Conservation (phyloP, 345 rosid species). For the Citropsis articulata region DNA sequence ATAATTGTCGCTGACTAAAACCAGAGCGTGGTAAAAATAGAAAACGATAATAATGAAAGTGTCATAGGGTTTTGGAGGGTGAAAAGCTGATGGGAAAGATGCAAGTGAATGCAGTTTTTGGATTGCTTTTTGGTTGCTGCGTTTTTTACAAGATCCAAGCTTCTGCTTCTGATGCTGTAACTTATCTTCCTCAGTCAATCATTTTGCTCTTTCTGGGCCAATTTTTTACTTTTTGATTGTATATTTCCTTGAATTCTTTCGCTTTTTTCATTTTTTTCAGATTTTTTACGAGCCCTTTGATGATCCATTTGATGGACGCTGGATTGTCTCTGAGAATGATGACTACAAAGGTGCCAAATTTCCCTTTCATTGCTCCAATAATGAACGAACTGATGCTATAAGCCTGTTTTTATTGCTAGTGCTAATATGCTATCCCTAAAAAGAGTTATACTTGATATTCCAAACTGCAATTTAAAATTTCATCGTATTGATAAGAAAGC, state of each 20-base stretch:
- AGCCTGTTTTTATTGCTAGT: no score
- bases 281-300: slow-evolving; percentile 35
- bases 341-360: slow-evolving; percentile 22
- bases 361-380: no score
- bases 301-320: slow-evolving; percentile 30
- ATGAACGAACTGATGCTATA: no score
- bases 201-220: no score
- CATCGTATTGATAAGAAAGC: no score
- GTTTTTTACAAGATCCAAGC: slow-evolving; percentile 19
- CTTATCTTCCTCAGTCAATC: not conserved
- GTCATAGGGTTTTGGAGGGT: not conserved
- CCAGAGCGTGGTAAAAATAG: not conserved
- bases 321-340: slow-evolving; percentile 30
- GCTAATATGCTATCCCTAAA: no score
- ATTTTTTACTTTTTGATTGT: no score
- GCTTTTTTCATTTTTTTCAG: slow-evolving; percentile 1
- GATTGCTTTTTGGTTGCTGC: slow-evolving; percentile 13
- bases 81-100: not conserved
- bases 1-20: not conserved
- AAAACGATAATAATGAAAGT: not conserved
- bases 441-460: no score
- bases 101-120: not conserved
- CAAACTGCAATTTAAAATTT: no score
- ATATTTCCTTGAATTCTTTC: no score
- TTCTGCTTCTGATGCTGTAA: slow-evolving; percentile 6